Percentiles rank a stretch among this genome's conserved stretches.
These are phyloP conservation scores for Lachancea sp. DNA, from an alignment of 805 yeast species.

Conservation along the genomic window DNA sequence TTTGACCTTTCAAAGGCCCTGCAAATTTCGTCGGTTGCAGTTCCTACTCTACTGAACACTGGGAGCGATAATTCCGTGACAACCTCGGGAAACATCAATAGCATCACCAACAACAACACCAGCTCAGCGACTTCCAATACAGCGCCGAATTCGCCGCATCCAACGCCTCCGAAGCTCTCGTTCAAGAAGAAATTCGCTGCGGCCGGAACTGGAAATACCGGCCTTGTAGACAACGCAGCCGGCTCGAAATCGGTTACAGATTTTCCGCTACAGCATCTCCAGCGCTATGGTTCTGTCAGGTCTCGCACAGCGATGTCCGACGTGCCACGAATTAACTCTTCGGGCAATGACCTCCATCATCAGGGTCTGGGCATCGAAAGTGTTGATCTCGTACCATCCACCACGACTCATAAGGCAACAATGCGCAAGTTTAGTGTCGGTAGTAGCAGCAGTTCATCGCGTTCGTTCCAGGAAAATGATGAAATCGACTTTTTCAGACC, in stretches of 20 bases:
- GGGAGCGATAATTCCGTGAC: background rate
- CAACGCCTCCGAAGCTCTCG: conserved; percentile 17
- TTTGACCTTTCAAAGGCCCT: conserved; percentile 29
- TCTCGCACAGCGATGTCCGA: background rate
- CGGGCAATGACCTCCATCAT: conserved; percentile 3
- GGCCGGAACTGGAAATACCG: conserved; percentile 4
- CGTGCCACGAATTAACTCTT: conserved; percentile 4
- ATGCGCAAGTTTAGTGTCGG: conserved; percentile 16
- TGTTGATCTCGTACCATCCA: background rate
- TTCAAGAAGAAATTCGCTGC: conserved; percentile 20
- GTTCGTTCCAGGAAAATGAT: conserved; percentile 9
- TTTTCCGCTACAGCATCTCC: conserved; percentile 5
- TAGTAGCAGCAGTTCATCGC: conserved; percentile 15
- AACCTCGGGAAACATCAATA: conserved; percentile 3
- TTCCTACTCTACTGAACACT: background rate
- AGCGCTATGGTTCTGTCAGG: conserved; percentile 4
- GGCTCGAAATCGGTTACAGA: conserved; percentile 1
- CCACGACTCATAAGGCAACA: conserved; percentile 5
- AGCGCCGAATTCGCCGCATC: conserved; percentile 4
- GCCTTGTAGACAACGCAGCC: background rate
- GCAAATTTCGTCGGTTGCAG: conserved; percentile 18
- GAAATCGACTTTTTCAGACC: conserved; percentile 7
- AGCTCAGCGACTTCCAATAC: background rate
- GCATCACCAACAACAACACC: conserved; percentile 1
- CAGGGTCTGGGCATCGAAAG: conserved; percentile 11